Evolutionary conservation across 2,329 filamentous ascomycete genomes (phyloP).

Genomic region (Xylariaceae sp.): DNA sequence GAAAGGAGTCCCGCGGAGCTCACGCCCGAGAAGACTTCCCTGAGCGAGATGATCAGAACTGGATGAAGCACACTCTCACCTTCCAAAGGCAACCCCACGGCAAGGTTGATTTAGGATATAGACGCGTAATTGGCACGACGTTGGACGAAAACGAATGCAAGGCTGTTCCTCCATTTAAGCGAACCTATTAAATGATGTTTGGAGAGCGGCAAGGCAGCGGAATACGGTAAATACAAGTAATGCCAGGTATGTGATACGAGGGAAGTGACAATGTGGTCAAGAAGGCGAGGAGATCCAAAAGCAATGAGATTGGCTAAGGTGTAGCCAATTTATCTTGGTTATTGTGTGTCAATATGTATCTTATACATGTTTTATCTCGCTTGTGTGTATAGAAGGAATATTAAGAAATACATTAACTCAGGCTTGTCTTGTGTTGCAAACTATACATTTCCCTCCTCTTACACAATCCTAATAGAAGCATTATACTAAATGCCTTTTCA

Average conservation of each 20-base stretch:
- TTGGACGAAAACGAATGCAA: conserved; percentile 97
- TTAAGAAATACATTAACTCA: too few species aligned
- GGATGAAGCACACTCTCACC: conserved; percentile 99
- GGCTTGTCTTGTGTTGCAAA: too few species aligned
- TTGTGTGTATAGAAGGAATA: conserved; percentile 33
- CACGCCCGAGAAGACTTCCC: conserved; percentile 97
- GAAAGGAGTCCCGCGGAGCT: conserved; percentile 96
- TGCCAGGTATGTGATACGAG: conserved; percentile 20
- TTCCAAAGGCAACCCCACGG: conserved; percentile 94
- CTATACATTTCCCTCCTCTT: too few species aligned
- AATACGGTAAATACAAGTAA: conserved; percentile 17
- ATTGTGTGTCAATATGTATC: conserved; percentile 24
- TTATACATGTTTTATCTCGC: conserved; percentile 27
- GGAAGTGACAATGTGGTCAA: conserved; percentile 3
- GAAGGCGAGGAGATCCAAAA: neutral
- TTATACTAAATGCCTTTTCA: too few species aligned
- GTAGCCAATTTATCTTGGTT: conserved; percentile 7
- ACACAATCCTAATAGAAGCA: too few species aligned
- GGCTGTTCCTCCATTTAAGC: conserved; percentile 94
- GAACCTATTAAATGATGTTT: conserved; percentile 67
- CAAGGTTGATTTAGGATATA: conserved; percentile 83
- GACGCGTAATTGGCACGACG: conserved; percentile 78
- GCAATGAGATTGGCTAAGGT: conserved; percentile 1
- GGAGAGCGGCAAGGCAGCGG: neutral
- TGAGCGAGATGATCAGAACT: conserved; percentile 91